Evolutionary conservation across 768 basidiomycete genomes (phyloP).

Genomic region (Hirschioporus abietinus): DNA sequence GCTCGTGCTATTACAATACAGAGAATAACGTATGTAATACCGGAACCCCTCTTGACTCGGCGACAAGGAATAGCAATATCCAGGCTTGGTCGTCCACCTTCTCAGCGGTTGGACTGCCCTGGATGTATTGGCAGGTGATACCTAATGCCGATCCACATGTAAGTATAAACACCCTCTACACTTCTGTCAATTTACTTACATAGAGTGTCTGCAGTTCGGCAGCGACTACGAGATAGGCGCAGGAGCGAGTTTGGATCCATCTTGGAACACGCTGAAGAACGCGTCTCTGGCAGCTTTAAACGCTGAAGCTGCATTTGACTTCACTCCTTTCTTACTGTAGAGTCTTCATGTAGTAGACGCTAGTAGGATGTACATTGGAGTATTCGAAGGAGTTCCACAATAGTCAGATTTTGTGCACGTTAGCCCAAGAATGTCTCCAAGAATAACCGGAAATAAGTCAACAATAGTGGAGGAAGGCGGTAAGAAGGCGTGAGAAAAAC

Average conservation of each 20-base stretch:
- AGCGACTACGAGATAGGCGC: slow-evolving; percentile 8
- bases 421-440: too few relatives aligned
- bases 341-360: neutral
- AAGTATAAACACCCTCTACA: slow-evolving; percentile 7
- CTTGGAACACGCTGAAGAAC: neutral
- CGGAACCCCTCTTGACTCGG: slow-evolving; percentile 19
- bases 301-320: slow-evolving; percentile 1
- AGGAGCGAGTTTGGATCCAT: neutral
- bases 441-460: too few relatives aligned
- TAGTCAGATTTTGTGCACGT: too few relatives aligned
- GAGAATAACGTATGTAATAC: slow-evolving; percentile 25
- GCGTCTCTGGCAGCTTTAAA: slow-evolving; percentile 1
- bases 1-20: slow-evolving; percentile 23
- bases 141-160: slow-evolving; percentile 32
- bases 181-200: neutral
- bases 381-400: too few relatives aligned
- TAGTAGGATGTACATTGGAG: too few relatives aligned
- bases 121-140: slow-evolving; percentile 36
- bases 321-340: slow-evolving; percentile 3
- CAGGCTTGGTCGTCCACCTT: slow-evolving; percentile 28
- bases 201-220: neutral
- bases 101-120: slow-evolving; percentile 30
- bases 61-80: slow-evolving; percentile 29
- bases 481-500: too few relatives aligned
- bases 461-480: too few relatives aligned